Evolutionary conservation across 2,329 filamentous ascomycete genomes (phyloP), one percentile per base, ranked within the genome.

Genomic region (Fusarium acutatum): DNA sequence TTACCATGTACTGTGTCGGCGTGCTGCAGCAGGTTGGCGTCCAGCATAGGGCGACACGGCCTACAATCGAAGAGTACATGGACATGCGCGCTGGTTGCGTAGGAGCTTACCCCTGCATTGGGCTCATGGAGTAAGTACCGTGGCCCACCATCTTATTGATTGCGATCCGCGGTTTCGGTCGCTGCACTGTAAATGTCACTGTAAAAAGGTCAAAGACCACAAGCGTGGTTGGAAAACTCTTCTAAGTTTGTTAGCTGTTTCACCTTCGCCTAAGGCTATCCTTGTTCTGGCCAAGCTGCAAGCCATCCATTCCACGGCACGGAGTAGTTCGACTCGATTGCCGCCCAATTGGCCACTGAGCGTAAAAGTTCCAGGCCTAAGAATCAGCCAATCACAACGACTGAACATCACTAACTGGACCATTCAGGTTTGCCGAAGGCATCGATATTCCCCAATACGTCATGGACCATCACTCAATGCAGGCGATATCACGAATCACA

Each of bases 11-110:
- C 37, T 69, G 67, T 22, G 43, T 69, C 12, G 67, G 67, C 17
- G 67, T 69, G 8, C 30, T 69, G 14, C 67, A 69, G 20, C 67
- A 69, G 34, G 65, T 69, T 20, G 67, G 58, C 17, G 65, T 69
- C 12, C 67, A 69, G 7, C 40, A 69, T 24, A 52, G 26, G 6
- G 43, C 58, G 15, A 46, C 38, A 15, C 46, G 67, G 26, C 59
- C 46, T 40, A 64, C 34, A 9, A n/a, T 69, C n/a, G 37, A 43
- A 17, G 65, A 69, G 11, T 69, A 69, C 34, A 69, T 69, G 67
- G 65, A 69, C 28, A 69, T 69, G 67, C 52, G 67, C n/a, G 67
- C 67, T 17, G 67, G 65, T 22, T 69, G 67, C 24, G 65, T 69
- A 22, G 67, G 67, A 20, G 66, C 66, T 10, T 69, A 69, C 22